phyloP scores from a whole-genome alignment of 2,329 filamentous ascomycete genomes.

The Pestalotiopsis sp. region DNA sequence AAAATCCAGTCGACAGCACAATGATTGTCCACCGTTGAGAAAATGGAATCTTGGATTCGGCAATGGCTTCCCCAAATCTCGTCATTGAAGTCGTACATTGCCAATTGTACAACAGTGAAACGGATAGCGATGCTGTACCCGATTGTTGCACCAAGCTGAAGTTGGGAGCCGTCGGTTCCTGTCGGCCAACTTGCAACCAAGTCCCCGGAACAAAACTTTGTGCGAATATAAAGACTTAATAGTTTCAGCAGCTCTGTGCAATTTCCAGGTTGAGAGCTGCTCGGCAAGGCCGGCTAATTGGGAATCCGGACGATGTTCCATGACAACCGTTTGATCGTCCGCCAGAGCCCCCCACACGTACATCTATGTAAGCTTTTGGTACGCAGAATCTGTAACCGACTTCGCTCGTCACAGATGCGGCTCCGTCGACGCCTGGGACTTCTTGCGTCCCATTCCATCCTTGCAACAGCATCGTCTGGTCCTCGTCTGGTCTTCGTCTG shows the following conservation, averaged over 20 bases:
- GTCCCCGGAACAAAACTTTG: background rate
- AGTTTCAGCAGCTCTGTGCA: background rate
- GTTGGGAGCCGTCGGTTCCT: background rate
- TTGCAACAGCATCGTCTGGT: background rate
- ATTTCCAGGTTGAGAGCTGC: background rate
- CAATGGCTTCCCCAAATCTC: background rate
- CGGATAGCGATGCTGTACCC: no score
- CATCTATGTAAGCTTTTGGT: background rate
- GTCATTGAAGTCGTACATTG: background rate
- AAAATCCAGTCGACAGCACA: no score
- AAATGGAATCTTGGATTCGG: background rate
- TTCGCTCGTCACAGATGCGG: background rate
- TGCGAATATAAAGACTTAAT: background rate
- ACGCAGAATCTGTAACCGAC: background rate
- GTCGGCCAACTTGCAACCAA: background rate
- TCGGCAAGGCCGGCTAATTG: background rate
- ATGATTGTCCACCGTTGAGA: no score
- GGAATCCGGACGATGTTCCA: background rate
- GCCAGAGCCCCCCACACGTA: background rate
- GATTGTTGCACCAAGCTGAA: no score
- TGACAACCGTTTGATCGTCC: background rate
- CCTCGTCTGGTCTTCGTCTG: slow-evolving; percentile 9
- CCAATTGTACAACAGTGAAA: no score
- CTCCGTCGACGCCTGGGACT: background rate
- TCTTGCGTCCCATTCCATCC: background rate